Base-by-base conservation (phyloP, 768 basidiomycete species). In the Kwoniella dejecticola region DNA sequence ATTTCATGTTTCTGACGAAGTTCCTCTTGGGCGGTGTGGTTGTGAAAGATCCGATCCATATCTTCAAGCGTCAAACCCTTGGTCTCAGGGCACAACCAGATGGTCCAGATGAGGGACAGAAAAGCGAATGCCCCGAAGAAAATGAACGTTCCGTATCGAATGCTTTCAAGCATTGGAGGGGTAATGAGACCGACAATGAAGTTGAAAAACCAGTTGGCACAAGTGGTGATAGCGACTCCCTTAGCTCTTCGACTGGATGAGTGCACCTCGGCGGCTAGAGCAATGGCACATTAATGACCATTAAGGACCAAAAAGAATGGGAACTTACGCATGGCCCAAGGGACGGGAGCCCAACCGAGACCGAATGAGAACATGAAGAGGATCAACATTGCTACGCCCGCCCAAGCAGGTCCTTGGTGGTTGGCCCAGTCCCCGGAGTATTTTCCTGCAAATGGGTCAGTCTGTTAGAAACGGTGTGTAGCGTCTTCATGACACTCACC, bases 211-310 rank as follows among this genome's bases (percentile, higher is more conserved):
- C 36, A 38, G 44, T 65, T 59, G 31, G 36, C 62, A 68, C 48
- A 8, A 17, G 36, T 8, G 36, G 8, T 8, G 8, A 38, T 38
- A 38, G 36, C 17, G 8, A 38, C 36, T 38, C 36, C 36, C 17
- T 38, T 38, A 38, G 8, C 36, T 38, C 36, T 38, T 38, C 17
- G 36, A 38, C 36, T 87, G 0, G 89, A 80, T 1, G 90, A 85
- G 71, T 91, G 91, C 1, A 93, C 86, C 77, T 93, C 90, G 64
- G 85, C 86, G 0, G 90, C 48, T 29, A 21, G 17, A 10, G 21
- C 2, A 21, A 17, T 13, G 2, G 17, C 17, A 38, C 36, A 8
- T 38, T 38, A 38, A 17, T 17, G 8, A 38, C 8, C 8, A 38
- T 38, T 38, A 38, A 8, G 17, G 17, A 8, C 36, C 17, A 38